Percentiles rank a stretch among this genome's conserved stretches.
phyloP scores from a whole-genome alignment of 257 asterid genomes.

The Rehmannia glutinosa region DNA sequence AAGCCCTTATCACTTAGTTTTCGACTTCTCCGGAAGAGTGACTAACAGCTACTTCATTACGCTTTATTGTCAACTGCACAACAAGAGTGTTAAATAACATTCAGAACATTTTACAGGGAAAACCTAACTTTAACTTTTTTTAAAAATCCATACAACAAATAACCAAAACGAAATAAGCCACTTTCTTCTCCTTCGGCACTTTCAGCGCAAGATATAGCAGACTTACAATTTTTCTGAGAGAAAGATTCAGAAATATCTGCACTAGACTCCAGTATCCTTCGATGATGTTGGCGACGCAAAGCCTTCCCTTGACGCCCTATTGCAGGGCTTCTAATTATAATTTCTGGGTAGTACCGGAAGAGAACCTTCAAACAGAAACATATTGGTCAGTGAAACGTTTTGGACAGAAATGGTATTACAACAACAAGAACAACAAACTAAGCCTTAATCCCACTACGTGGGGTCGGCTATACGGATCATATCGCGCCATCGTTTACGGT shows the following conservation, averaged over 20 bases:
- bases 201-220: background rate
- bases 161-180: conserved; percentile 1
- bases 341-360: conserved; percentile 55
- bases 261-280: conserved; percentile 53
- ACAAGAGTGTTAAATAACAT: background rate
- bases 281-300: conserved; percentile 78
- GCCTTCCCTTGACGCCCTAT: conserved; percentile 97
- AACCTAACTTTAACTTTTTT: background rate
- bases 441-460: too few relatives aligned
- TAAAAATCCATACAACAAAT: background rate
- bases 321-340: conserved; percentile 45
- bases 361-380: conserved; percentile 58
- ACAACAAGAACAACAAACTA: too few relatives aligned
- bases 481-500: too few relatives aligned
- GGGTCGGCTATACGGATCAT: too few relatives aligned
- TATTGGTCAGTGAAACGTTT: conserved; percentile 12
- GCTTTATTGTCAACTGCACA: background rate
- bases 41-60: background rate
- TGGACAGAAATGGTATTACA: background rate
- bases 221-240: conserved; percentile 15
- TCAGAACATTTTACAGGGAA: background rate
- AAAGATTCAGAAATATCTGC: conserved; percentile 29
- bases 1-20: background rate
- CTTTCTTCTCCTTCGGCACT: conserved; percentile 16
- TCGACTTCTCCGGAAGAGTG: background rate